These are phyloP conservation scores for Inosperma sp. DNA, from an alignment of 768 basidiomycete species.

Conservation along the genomic window DNA sequence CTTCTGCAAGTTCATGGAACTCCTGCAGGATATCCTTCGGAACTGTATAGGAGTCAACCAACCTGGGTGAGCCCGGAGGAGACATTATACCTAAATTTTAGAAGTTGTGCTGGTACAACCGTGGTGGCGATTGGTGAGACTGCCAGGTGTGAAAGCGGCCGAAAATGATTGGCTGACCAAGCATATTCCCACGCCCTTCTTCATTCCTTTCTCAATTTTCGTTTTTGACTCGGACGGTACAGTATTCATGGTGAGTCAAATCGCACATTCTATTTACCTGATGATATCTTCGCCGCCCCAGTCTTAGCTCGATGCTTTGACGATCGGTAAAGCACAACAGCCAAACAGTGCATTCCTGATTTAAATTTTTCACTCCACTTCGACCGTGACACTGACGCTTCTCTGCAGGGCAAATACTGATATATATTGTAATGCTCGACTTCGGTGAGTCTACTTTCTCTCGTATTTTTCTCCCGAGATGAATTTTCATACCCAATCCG, in stretches of 20 bases:
- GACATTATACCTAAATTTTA: constrained; percentile 46
- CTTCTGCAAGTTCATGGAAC: constrained; percentile 90
- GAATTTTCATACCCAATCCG: constrained; percentile 43
- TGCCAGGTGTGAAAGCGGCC: constrained; percentile 19
- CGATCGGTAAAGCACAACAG: constrained; percentile 64
- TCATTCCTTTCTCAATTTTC: constrained; percentile 8
- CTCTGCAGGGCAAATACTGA: too few relatives aligned
- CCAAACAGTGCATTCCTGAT: constrained; percentile 68
- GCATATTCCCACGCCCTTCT: constrained; percentile 31
- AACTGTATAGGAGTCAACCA: constrained; percentile 87
- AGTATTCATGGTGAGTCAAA: constrained; percentile 20
- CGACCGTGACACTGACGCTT: too few relatives aligned
- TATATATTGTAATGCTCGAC: too few relatives aligned
- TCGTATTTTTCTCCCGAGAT: constrained; percentile 30
- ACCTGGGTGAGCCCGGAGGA: constrained; percentile 58
- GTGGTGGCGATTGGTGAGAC: constrained; percentile 12
- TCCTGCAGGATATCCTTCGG: constrained; percentile 93
- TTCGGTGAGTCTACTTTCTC: constrained; percentile 21
- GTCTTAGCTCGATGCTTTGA: constrained; percentile 62
- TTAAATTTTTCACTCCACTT: constrained; percentile 16
- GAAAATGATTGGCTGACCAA: constrained; percentile 13
- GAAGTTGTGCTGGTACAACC: constrained; percentile 8
- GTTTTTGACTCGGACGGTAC: constrained; percentile 7
- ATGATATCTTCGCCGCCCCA: constrained; percentile 76
- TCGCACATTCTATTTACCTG: constrained; percentile 21